Conservation (phyloP, 306 rosid genomes). For the Sesbania bispinosa region DNA sequence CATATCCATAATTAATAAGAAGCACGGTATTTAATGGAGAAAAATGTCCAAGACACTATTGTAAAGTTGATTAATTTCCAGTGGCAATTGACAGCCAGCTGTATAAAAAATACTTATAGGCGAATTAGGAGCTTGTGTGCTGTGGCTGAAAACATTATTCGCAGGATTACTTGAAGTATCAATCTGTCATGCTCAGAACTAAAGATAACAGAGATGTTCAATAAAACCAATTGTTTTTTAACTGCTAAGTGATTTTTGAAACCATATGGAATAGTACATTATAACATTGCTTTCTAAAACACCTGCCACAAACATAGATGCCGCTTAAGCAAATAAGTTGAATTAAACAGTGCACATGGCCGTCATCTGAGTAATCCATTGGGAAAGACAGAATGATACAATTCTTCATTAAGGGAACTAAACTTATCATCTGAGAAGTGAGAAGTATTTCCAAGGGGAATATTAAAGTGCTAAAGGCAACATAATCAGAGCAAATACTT, state of each 20-base stretch:
- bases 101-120: neutral
- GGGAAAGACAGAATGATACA: neutral
- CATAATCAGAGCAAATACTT: neutral
- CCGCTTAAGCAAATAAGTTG: neutral
- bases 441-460: neutral
- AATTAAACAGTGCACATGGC: neutral
- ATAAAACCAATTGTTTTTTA: neutral
- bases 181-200: neutral
- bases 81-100: neutral
- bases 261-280: neutral
- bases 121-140: neutral
- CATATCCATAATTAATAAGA: conserved; percentile 27
- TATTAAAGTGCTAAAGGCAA: neutral
- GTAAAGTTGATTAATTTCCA: conserved; percentile 5
- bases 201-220: neutral
- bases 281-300: conserved; percentile 5
- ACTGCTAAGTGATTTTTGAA: too few species aligned
- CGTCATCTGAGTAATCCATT: neutral
- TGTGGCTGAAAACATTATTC: neutral
- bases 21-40: neutral
- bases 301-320: neutral
- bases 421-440: neutral
- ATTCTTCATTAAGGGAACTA: neutral
- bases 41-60: neutral
- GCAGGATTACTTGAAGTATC: too few species aligned